Conservation (phyloP, 371 early-diverging fungal species). For the Rhizopus sp. region DNA sequence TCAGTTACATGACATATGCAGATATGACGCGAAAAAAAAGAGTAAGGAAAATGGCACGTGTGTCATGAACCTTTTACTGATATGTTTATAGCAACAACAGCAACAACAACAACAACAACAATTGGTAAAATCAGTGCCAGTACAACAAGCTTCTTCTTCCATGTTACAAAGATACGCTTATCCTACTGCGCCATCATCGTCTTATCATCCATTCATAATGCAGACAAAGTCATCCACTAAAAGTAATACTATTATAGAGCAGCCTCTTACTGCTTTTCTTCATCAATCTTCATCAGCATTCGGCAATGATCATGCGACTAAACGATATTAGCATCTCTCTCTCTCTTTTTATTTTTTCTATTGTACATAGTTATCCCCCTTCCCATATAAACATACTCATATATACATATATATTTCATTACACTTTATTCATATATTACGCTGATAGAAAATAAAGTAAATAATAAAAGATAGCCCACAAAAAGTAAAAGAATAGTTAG, state of each 20-base stretch:
- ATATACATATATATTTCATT: too few species aligned
- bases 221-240: background rate
- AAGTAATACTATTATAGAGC: slow-evolving; percentile 19
- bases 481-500: too few species aligned
- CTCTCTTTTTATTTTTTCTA: too few species aligned
- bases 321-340: background rate
- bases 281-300: slow-evolving; percentile 7
- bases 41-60: slow-evolving; percentile 4
- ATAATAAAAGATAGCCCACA: too few species aligned
- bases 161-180: too few species aligned
- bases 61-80: too few species aligned
- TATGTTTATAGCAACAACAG: background rate
- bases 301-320: background rate
- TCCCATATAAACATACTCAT: too few species aligned
- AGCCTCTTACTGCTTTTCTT: slow-evolving; percentile 26
- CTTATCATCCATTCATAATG: background rate
- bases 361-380: too few species aligned
- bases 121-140: background rate
- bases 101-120: background rate
- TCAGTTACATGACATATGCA: slow-evolving; percentile 48
- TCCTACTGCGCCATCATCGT: background rate
- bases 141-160: too few species aligned
- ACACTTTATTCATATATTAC: too few species aligned
- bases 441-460: too few species aligned
- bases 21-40: slow-evolving; percentile 32